These are phyloP conservation scores for Vaccinium macrocarpon DNA, from an alignment of 148 eudicot genomes.

Conservation along the genomic window DNA sequence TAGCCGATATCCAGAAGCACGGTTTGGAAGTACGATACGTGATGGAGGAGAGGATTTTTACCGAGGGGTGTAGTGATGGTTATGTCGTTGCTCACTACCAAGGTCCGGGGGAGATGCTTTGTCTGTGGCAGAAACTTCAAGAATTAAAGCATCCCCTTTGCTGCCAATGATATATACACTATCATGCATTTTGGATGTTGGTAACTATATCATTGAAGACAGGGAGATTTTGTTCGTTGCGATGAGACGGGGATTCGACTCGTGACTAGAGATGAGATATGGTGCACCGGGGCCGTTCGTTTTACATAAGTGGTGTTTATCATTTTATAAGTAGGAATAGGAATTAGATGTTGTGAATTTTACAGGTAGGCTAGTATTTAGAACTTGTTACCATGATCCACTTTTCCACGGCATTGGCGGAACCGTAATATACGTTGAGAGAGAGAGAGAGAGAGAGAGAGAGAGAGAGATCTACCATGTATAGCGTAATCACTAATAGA, in stretches of 20 bases:
- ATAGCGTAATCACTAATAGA: neutral
- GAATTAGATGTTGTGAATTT: neutral
- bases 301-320: neutral
- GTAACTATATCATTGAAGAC: neutral
- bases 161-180: slow-evolving; percentile 38
- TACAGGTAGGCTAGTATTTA: neutral
- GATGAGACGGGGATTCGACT: neutral
- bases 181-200: neutral
- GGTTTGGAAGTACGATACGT: slow-evolving; percentile 69
- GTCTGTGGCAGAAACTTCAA: slow-evolving; percentile 95
- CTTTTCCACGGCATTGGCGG: neutral
- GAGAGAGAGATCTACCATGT: slow-evolving; percentile 15
- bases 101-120: slow-evolving; percentile 84
- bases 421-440: neutral
- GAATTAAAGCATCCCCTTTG: slow-evolving; percentile 65
- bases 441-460: neutral
- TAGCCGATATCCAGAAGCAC: slow-evolving; percentile 63
- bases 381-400: slow-evolving; percentile 7
- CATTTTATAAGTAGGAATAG: neutral
- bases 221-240: neutral
- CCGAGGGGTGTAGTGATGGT: slow-evolving; percentile 72
- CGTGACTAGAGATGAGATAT: neutral
- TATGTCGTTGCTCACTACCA: slow-evolving; percentile 94
- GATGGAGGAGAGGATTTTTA: slow-evolving; percentile 62
- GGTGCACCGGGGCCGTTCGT: no score